Conservation (phyloP, 164 flowering plant genomes). For the Vitis rotundifolia region DNA sequence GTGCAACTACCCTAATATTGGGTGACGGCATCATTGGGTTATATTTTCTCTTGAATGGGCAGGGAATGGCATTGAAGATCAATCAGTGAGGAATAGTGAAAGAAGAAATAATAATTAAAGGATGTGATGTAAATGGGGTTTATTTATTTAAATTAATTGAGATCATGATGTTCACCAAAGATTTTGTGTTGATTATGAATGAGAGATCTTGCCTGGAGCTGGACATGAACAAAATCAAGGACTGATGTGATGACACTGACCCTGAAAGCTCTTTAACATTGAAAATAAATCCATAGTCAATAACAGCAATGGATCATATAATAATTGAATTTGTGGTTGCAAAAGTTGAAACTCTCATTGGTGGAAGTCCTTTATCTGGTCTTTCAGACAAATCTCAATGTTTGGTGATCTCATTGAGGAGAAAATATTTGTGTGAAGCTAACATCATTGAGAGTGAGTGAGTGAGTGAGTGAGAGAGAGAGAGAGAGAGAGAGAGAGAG, state of each 20-base stretch:
- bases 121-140: too few relatives aligned
- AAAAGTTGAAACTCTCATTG: conserved; percentile 10
- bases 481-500: background rate
- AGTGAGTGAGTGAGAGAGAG: too few relatives aligned
- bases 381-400: conserved; percentile 13
- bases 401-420: conserved; percentile 23
- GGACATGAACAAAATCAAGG: conserved; percentile 13
- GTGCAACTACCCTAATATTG: too few relatives aligned
- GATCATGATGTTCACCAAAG: background rate
- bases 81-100: too few relatives aligned
- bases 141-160: background rate
- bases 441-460: conserved; percentile 27
- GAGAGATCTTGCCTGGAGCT: conserved; percentile 20
- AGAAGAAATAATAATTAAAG: too few relatives aligned
- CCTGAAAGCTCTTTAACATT: conserved; percentile 4
- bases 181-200: conserved; percentile 11
- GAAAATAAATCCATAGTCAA: conserved; percentile 6
- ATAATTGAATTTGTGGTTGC: conserved; percentile 3
- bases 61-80: too few relatives aligned
- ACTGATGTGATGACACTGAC: conserved; percentile 16
- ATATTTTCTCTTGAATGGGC: too few relatives aligned
- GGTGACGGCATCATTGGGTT: too few relatives aligned
- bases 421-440: conserved; percentile 13
- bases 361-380: background rate
- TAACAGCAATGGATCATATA: background rate